These are phyloP conservation scores for Chrysosphaeria jannelii DNA, from an alignment of 2,329 filamentous ascomycete species.

Conservation along the genomic window DNA sequence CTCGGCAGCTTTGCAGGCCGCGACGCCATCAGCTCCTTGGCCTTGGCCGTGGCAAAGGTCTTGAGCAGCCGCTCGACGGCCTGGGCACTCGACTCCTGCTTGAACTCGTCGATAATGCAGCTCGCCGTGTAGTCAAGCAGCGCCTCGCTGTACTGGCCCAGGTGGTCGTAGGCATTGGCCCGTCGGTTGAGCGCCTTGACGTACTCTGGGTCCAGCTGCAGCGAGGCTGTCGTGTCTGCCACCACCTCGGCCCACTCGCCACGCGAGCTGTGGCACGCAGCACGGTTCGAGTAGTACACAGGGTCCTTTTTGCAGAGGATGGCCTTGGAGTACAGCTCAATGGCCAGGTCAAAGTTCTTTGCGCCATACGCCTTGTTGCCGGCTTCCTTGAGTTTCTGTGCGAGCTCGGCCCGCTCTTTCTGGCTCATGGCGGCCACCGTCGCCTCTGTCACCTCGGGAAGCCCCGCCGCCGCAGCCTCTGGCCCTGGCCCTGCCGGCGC, in stretches of 20 bases:
- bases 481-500: slow-evolving; percentile 10
- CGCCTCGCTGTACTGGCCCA: slow-evolving; percentile 72
- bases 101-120: slow-evolving; percentile 96
- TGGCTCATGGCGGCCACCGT: slow-evolving; percentile 19
- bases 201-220: slow-evolving; percentile 82
- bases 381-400: slow-evolving; percentile 72
- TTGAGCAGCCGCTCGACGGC: slow-evolving; percentile 82
- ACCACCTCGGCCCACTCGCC: slow-evolving; percentile 87
- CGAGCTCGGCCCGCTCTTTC: slow-evolving; percentile 58
- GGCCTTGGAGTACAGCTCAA: slow-evolving; percentile 82
- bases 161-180: slow-evolving; percentile 87
- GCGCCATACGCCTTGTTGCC: slow-evolving; percentile 90
- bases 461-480: slow-evolving; percentile 21
- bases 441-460: slow-evolving; percentile 35
- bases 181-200: slow-evolving; percentile 92
- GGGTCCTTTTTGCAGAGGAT: slow-evolving; percentile 93
- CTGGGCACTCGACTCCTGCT: slow-evolving; percentile 65
- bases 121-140: slow-evolving; percentile 94
- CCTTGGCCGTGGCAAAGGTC: slow-evolving; percentile 88
- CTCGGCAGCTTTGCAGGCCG: slow-evolving; percentile 73
- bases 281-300: slow-evolving; percentile 96
- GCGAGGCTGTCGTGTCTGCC: slow-evolving; percentile 82
- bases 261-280: slow-evolving; percentile 86
- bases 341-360: slow-evolving; percentile 82
- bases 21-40: slow-evolving; percentile 62